These are phyloP conservation scores for Stemphylium beticola DNA, from an alignment of 2,329 filamentous ascomycete species.

Conservation along the genomic window DNA sequence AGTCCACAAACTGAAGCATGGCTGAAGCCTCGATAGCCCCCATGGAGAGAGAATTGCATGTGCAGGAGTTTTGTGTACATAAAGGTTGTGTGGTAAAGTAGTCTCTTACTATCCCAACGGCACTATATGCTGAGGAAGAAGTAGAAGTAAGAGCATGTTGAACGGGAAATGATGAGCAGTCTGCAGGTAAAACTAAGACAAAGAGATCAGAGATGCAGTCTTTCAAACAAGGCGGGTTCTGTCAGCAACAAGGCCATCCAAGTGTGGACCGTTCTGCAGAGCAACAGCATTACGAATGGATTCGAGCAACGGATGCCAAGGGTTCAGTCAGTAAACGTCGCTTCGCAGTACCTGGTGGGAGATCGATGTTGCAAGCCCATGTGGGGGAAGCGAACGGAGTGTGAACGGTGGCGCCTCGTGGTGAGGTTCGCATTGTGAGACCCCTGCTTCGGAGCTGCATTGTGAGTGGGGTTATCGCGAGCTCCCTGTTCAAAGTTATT, in stretches of 20 bases:
- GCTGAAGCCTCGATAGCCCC: constrained; percentile 31
- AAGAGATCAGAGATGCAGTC: not conserved
- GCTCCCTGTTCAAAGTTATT: constrained; percentile 3
- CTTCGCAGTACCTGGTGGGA: constrained; percentile 3
- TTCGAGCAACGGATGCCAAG: constrained; percentile 16
- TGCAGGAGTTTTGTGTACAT: constrained; percentile 1
- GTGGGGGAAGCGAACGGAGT: constrained; percentile 17
- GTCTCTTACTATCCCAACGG: not conserved
- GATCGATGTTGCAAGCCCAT: constrained; percentile 14
- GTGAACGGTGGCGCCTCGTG: constrained; percentile 14
- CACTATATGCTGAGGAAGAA: too few species aligned
- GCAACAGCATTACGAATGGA: constrained; percentile 15
- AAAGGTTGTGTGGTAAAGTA: not conserved
- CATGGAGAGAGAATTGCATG: constrained; percentile 29
- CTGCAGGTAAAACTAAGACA: too few species aligned
- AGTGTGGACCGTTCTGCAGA: constrained; percentile 1
- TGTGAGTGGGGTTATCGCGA: constrained; percentile 6
- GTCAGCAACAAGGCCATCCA: not conserved
- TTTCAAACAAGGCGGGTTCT: not conserved
- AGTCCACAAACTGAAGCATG: constrained; percentile 25
- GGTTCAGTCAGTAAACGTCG: constrained; percentile 4
- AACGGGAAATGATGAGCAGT: too few species aligned
- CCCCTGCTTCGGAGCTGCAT: constrained; percentile 7
- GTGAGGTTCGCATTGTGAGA: constrained; percentile 11
- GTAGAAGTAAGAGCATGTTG: too few species aligned